These are phyloP conservation scores for Cryoendolithus antarcticus DNA, from an alignment of 2,329 filamentous ascomycete species.

Conservation along the genomic window DNA sequence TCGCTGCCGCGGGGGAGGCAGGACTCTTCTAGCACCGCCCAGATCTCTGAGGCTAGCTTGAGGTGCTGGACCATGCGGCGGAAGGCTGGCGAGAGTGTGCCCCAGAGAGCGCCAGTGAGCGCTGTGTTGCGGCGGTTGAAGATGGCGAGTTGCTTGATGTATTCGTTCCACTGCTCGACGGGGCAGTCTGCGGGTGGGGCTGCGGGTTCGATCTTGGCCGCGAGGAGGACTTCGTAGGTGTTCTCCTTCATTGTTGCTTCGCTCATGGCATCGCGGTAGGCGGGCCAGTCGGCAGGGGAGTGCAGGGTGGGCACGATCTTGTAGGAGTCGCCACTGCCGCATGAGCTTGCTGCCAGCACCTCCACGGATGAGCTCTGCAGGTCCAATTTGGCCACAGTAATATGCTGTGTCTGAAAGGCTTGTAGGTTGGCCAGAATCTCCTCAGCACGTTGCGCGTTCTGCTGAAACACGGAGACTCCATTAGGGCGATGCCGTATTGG, in stretches of 20 bases:
- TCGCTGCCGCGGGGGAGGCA: constrained; percentile 18
- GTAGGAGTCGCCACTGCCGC: constrained; percentile 20
- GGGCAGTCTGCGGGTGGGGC: constrained; percentile 11
- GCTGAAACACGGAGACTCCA: constrained; percentile 1
- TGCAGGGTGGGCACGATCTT: constrained; percentile 9
- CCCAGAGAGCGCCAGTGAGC: constrained; percentile 14
- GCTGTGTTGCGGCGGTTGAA: constrained; percentile 19
- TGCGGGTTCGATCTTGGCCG: constrained; percentile 17
- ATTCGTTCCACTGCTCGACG: constrained; percentile 21
- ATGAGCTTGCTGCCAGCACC: constrained; percentile 17
- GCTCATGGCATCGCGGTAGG: constrained; percentile 16
- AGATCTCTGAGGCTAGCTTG: constrained; percentile 14
- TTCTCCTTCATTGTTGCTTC: constrained; percentile 21
- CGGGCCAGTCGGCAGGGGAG: constrained; percentile 14
- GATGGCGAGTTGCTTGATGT: constrained; percentile 22
- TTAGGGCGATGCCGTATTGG: too few species aligned
- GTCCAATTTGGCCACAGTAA: constrained; percentile 15
- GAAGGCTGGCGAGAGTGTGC: constrained; percentile 13
- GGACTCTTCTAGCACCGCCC: constrained; percentile 18
- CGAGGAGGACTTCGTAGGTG: constrained; percentile 17
- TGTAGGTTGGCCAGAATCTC: constrained; percentile 11
- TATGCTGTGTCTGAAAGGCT: constrained; percentile 16
- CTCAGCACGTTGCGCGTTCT: constrained; percentile 2
- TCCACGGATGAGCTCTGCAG: constrained; percentile 18
- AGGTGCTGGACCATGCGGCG: constrained; percentile 14